phyloP scores from a whole-genome alignment of 441 rosid species.

The Adansonia rubrostipa region DNA sequence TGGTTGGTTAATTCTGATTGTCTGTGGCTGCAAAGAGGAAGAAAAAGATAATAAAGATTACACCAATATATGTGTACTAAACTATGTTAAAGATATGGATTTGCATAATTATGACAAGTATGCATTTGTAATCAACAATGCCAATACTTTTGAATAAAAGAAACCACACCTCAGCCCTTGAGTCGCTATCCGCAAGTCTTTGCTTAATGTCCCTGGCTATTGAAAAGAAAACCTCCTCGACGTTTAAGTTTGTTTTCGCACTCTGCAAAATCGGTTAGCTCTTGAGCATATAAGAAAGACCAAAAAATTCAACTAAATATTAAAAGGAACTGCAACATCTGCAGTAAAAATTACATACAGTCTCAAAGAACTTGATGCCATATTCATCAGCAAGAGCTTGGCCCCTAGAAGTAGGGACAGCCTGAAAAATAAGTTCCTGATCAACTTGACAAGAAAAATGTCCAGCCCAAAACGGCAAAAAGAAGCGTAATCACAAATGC shows the following conservation, averaged over 20 bases:
- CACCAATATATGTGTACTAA: not conserved
- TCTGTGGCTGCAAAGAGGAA: slow-evolving; percentile 66
- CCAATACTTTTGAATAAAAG: not conserved
- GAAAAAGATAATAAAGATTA: not conserved
- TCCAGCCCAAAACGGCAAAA: not conserved
- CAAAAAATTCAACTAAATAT: not conserved
- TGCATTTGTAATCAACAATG: not conserved
- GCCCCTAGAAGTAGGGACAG: slow-evolving; percentile 28
- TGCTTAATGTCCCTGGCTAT: slow-evolving; percentile 31
- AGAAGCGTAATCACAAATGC: not conserved
- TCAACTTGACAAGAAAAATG: slow-evolving; percentile 9
- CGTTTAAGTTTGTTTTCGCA: slow-evolving; percentile 33
- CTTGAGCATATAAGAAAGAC: not conserved
- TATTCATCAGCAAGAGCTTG: slow-evolving; percentile 36
- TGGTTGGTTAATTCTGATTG: slow-evolving; percentile 85
- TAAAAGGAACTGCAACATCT: not conserved
- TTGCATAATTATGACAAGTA: not conserved
- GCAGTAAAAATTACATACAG: slow-evolving; percentile 20
- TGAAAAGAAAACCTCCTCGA: slow-evolving; percentile 33
- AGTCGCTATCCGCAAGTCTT: slow-evolving; percentile 32
- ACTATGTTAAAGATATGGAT: not conserved
- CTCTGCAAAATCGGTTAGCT: slow-evolving; percentile 13
- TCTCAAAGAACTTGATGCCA: slow-evolving; percentile 36
- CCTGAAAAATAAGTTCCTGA: slow-evolving; percentile 19
- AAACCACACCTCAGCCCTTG: slow-evolving; percentile 23